Percentiles rank a stretch among this genome's conserved stretches.
phyloP scores from a whole-genome alignment of 2,329 filamentous ascomycete species.

The Colletotrichum kahawae region DNA sequence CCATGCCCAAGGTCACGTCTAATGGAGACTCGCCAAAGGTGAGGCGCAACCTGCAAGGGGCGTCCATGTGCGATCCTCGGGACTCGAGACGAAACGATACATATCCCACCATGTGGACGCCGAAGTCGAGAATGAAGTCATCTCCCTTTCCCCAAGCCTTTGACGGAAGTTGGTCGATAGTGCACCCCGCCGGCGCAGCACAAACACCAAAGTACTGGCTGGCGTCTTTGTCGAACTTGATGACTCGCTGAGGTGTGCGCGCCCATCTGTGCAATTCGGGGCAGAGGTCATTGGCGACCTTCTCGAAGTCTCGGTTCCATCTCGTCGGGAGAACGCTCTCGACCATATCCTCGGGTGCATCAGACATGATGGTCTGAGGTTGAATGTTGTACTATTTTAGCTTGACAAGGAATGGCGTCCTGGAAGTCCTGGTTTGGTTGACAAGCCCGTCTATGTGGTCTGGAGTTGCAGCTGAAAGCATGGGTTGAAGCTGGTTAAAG shows the following conservation, averaged over 20 bases:
- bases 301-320: conserved; percentile 11
- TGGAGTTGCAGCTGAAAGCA: background rate
- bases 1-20: conserved; percentile 38
- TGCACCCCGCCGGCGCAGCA: conserved; percentile 11
- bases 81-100: conserved; percentile 32
- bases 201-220: conserved; percentile 27
- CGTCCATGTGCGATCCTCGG: conserved; percentile 36
- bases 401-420: background rate
- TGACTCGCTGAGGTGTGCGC: conserved; percentile 19
- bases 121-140: conserved; percentile 37
- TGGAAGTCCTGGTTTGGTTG: background rate
- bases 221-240: conserved; percentile 26
- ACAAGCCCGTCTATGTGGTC: background rate
- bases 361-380: background rate
- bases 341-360: conserved; percentile 7
- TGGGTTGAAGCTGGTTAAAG: background rate
- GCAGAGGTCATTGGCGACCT: conserved; percentile 4
- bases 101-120: conserved; percentile 36
- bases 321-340: conserved; percentile 9
- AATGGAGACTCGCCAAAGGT: conserved; percentile 40
- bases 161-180: conserved; percentile 21
- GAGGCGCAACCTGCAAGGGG: conserved; percentile 36
- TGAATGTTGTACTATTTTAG: background rate
- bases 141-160: conserved; percentile 30
- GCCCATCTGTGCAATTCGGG: conserved; percentile 21